Evolutionary conservation across 108 stramenopile genomes (phyloP), one percentile per base, ranked within the genome.

Genomic region (Cyclostephanos tholiformis): DNA sequence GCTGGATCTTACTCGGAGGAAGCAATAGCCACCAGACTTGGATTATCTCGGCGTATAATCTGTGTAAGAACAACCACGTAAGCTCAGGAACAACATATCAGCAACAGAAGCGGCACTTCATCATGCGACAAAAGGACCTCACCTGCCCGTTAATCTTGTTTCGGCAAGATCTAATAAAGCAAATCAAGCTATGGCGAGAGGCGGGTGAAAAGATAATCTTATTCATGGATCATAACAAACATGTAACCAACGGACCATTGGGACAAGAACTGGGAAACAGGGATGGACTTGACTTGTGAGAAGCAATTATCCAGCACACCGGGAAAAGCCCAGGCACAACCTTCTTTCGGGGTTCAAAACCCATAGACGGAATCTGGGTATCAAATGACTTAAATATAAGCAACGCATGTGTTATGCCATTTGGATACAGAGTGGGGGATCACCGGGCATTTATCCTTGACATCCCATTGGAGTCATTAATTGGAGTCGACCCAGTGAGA

Each of bases 301-400:
- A n/a, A n/a, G n/a, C n/a, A n/a, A n/a, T n/a, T n/a, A n/a, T n/a
- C n/a, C n/a, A n/a, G n/a, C n/a, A n/a, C n/a, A n/a, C n/a, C n/a
- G n/a, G n/a, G n/a, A n/a, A n/a, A n/a, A n/a, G n/a, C n/a, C n/a
- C 56, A 17, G 68, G 53, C 7, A 38, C 68, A 4, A 69, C 68
- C 13, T 41, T 39, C n/a, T 69, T 69, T 25, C 17, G 68, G 0
- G 55, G 68, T 10, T 41, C 38, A 2, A 7, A 56, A 0, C 68
- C 68, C 6, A 69, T 69, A 0, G 35, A 69, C 32, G 53, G 51
- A 0, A 27, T 69, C 0, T 69, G 32, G 53, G 36, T 9, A 8
- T 20, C 50, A 4, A 10, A 4, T 4, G 50, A 51, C 20, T 4
- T 51, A 4, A 10, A 51, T 17, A 51, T 51, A 17, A 20, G 19